phyloP scores from a whole-genome alignment of 768 basidiomycete genomes.

The Crassisporium funariophilum region DNA sequence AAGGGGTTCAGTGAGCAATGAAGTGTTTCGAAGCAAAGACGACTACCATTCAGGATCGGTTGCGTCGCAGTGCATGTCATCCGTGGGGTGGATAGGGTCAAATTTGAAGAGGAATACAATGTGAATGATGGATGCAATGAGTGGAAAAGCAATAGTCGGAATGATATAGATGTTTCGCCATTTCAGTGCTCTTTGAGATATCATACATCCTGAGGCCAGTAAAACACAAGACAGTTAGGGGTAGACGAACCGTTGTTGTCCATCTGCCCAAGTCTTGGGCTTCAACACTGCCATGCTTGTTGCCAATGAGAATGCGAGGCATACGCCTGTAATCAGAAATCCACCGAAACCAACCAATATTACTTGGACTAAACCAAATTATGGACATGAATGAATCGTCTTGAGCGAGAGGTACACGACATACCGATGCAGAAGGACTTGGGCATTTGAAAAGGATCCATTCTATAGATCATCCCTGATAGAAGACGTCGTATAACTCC shows the following conservation, averaged over 20 bases:
- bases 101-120: constrained; percentile 44
- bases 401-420: constrained; percentile 12
- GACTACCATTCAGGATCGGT: constrained; percentile 60
- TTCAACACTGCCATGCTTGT: constrained; percentile 41
- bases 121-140: constrained; percentile 45
- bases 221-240: constrained; percentile 9
- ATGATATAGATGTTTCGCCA: constrained; percentile 51
- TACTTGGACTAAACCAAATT: constrained; percentile 39
- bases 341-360: constrained; percentile 43
- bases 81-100: constrained; percentile 45
- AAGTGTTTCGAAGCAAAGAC: background rate
- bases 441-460: constrained; percentile 65
- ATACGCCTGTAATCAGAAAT: constrained; percentile 47
- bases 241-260: constrained; percentile 27
- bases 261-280: constrained; percentile 45
- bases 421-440: constrained; percentile 56
- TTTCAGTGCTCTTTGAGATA: constrained; percentile 39
- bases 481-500: background rate
- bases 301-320: constrained; percentile 46
- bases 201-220: constrained; percentile 1
- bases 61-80: constrained; percentile 63
- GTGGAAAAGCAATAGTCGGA: constrained; percentile 50
- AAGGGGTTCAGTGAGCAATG: background rate
- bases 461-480: constrained; percentile 62
- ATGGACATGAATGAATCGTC: background rate